phyloP scores from a whole-genome alignment of 2,329 filamentous ascomycete genomes.

The Aspergillus viridinutans region DNA sequence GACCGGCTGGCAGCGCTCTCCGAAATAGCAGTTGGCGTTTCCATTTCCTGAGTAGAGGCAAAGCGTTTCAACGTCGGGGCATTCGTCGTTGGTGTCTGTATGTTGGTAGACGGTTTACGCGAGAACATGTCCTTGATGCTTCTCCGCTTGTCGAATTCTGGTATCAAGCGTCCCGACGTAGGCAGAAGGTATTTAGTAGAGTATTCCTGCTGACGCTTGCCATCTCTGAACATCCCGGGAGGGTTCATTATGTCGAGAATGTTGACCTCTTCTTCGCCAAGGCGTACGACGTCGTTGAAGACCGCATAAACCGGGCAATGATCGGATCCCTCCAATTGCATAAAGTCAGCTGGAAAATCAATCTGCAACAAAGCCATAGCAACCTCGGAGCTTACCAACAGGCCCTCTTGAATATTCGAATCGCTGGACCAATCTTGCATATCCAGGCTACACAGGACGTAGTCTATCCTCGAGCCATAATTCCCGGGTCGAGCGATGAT shows the following conservation, averaged over 20 bases:
- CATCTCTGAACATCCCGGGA: constrained; percentile 63
- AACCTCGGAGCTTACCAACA: constrained; percentile 53
- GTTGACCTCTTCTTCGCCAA: constrained; percentile 48
- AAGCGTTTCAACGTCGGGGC: background rate
- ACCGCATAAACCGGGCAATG: constrained; percentile 89
- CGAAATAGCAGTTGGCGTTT: background rate
- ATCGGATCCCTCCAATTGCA: constrained; percentile 64
- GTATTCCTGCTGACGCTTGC: constrained; percentile 64
- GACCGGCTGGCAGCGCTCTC: background rate
- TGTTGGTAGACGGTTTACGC: constrained; percentile 46
- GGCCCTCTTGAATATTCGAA: constrained; percentile 84
- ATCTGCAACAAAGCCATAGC: background rate
- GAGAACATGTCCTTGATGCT: constrained; percentile 93
- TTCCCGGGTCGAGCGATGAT: constrained; percentile 95
- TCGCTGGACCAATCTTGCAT: constrained; percentile 77
- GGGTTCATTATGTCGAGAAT: constrained; percentile 76
- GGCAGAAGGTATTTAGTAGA: constrained; percentile 61
- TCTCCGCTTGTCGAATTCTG: constrained; percentile 78
- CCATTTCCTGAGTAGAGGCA: background rate
- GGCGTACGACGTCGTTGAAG: constrained; percentile 59
- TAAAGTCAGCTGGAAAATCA: constrained; percentile 15
- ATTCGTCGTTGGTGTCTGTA: constrained; percentile 10
- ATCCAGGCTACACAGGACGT: constrained; percentile 74
- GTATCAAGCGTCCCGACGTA: constrained; percentile 75
- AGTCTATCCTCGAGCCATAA: constrained; percentile 89